Evolutionary conservation across 2,329 filamentous ascomycete species (phyloP).

Genomic region (Ilyonectria sp.): DNA sequence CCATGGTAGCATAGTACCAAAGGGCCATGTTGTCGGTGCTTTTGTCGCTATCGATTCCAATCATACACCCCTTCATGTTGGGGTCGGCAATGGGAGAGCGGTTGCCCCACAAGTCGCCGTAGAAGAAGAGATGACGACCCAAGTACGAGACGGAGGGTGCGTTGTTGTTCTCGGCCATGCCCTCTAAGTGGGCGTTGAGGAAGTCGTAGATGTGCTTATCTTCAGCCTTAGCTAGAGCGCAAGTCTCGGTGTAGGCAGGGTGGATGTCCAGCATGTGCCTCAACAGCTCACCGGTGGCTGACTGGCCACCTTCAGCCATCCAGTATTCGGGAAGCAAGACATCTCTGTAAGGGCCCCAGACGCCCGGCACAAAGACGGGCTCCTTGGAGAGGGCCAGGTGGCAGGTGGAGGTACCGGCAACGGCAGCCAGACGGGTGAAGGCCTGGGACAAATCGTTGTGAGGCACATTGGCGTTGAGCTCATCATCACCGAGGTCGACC

Average conservation of each 20-base stretch:
- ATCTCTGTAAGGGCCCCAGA: conserved; percentile 98
- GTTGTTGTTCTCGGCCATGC: conserved; percentile 77
- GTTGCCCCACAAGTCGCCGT: conserved; percentile 97
- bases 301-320: conserved; percentile 98
- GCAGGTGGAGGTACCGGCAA: conserved; percentile 97
- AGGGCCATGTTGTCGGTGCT: conserved; percentile 89
- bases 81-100: conserved; percentile 93
- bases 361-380: conserved; percentile 93
- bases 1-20: conserved; percentile 96
- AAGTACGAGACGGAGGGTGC: conserved; percentile 89
- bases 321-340: conserved; percentile 93
- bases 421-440: conserved; percentile 92
- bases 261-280: conserved; percentile 97
- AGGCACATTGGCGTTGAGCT: conserved; percentile 76
- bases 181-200: conserved; percentile 87
- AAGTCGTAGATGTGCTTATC: conserved; percentile 96
- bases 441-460: conserved; percentile 93
- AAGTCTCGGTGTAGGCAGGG: conserved; percentile 86
- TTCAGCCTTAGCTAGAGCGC: conserved; percentile 84
- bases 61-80: conserved; percentile 91
- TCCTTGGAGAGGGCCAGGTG: conserved; percentile 96
- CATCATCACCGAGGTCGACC: conserved; percentile 78
- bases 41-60: conserved; percentile 90
- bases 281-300: conserved; percentile 93
- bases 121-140: conserved; percentile 97